Base-by-base conservation (phyloP, 768 basidiomycete species). In the Boletellus ananiceps region DNA sequence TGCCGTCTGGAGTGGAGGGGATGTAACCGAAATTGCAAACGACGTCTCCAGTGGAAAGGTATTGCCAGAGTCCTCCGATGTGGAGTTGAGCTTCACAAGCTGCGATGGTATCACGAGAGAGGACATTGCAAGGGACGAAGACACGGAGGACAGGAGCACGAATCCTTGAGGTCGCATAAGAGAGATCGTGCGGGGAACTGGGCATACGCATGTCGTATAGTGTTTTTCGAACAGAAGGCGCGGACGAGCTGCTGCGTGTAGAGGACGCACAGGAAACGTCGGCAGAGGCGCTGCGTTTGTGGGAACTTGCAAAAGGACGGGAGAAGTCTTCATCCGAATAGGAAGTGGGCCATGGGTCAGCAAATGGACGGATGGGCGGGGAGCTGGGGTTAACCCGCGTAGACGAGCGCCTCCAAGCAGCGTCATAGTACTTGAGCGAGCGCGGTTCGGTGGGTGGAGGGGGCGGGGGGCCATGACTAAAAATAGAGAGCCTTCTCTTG, bases 11-110 rank as follows among this genome's bases (percentile, higher is more conserved):
- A 0, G 61, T 60, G 0, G 76, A 69, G 1, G 85, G 86, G 14
- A 92, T 73, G 58, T 82, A 89, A 6, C 89, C 89, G 40, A 92
- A 74, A 65, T 92, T 92, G 61, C 84, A 88, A 18, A 92, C 75
- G 33, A 90, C 67, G 57, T 92, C 89, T 0, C 89, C 89, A 0
- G 75, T 76, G 1, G 84, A 87, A n/a, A 92, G 73, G 58, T 88
- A 78, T 6, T 74, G 68, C 87, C 88, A 90, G 5, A 92, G 74
- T 0, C 80, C 85, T 1, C 79, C 74, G 1, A 75, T 72, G n/a
- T 79, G 68, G 5, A 92, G 74, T 61, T 89, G 86, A 29, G 80
- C 75, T 59, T 88, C 83, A 61, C 87, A 90, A 11, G 71, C 70
- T 9, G 73, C 60, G 38, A 88, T 68, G 40, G 74, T 74, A 18